Percentiles rank a stretch among this genome's conserved stretches.
Conservation (phyloP, 805 yeast genomes). For the Barnettozyma pratensis region DNA sequence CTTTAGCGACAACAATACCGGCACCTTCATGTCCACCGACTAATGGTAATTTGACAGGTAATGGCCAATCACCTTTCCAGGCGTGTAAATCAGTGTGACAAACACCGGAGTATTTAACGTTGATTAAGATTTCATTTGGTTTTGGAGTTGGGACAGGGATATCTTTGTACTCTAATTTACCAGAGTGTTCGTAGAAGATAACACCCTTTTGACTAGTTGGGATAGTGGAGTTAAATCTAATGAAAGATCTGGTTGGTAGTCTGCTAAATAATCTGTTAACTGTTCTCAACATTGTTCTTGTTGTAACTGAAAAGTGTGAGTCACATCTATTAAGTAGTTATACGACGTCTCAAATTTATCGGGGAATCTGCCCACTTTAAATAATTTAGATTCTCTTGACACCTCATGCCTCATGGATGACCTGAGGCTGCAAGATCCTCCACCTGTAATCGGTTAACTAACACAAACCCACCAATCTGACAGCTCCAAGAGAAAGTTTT, state of each 20-base stretch:
- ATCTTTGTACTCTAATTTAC: constrained; percentile 61
- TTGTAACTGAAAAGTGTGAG: too few relatives aligned
- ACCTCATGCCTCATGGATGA: too few relatives aligned
- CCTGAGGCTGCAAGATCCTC: too few relatives aligned
- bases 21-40: constrained; percentile 93
- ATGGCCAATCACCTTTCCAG: constrained; percentile 93
- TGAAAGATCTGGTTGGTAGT: constrained; percentile 11
- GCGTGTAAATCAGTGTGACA: constrained; percentile 95
- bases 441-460: too few relatives aligned
- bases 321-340: too few relatives aligned
- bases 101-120: constrained; percentile 85
- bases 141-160: constrained; percentile 79
- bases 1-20: constrained; percentile 76
- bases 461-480: too few relatives aligned
- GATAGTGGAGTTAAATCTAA: constrained; percentile 31
- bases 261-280: constrained; percentile 10
- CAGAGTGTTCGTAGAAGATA: constrained; percentile 60
- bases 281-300: constrained; percentile 23
- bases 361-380: too few relatives aligned
- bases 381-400: too few relatives aligned
- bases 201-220: constrained; percentile 72
- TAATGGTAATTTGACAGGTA: constrained; percentile 65
- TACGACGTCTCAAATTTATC: too few relatives aligned
- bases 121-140: constrained; percentile 70
- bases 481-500: neutral